Evolutionary conservation across 768 basidiomycete species (phyloP), one percentile per base, ranked within the genome.

Genomic region (Cystofilobasidium macerans): DNA sequence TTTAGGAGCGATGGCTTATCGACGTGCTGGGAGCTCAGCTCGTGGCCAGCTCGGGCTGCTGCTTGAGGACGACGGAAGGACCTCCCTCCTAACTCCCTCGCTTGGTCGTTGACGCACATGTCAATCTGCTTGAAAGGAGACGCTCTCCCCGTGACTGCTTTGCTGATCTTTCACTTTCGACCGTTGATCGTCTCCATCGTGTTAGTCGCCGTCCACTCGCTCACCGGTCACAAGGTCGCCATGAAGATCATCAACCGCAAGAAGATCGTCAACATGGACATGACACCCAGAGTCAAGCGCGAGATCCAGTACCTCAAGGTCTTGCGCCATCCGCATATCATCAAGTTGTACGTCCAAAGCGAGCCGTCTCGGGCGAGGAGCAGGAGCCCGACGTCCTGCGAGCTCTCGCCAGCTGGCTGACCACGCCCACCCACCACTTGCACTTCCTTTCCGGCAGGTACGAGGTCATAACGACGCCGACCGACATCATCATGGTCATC

Each of bases 211-310:
- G 84, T 83, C 14, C 94, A 99, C 77, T 87, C 87, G 63, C 83
- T 97, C 72, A 98, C 95, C 0, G 90, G 93, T 3, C 90, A 95
- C 73, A 85, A 85, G 72, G 94, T 99, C 61, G 94, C 95, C 14
- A 89, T 99, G 88, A 98, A 99, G 79, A 91, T 87, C 73, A 89
- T 98, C 68, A 89, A 89, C 63, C 91, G 95, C 76, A 88, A 88
- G 38, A 90, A 88, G 71, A 98, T 98, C 64, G 85, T 87, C 71
- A 83, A 85, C 71, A 88, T 89, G 70, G 89, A 89, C 76, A 95
- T 90, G 72, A 92, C 89, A 78, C 86, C 86, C 63, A 79, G 94
- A 66, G 93, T 98, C 9, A 86, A 88, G 73, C 84, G 91, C 56
- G 94, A 98, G 78, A 95, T 95, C 70, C 92, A 97, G 75, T 98